Evolutionary conservation across 148 eudicot genomes (phyloP).

Genomic region (Limonium bicolor): DNA sequence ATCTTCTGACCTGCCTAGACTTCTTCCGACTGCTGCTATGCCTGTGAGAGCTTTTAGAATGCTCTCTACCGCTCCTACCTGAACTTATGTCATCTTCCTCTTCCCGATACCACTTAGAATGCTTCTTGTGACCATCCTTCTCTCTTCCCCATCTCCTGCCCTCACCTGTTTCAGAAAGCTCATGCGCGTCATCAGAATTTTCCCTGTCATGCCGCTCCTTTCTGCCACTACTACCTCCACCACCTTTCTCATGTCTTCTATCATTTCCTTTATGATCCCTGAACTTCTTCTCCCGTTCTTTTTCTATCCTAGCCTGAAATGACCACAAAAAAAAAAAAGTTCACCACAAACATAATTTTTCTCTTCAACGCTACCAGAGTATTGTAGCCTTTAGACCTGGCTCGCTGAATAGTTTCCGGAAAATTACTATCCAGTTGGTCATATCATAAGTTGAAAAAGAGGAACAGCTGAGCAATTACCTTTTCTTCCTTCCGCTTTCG

Average conservation of each 20-base stretch:
- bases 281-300: conserved; percentile 47
- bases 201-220: conserved; percentile 46
- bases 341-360: no score
- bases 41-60: conserved; percentile 46
- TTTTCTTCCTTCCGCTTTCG: conserved; percentile 78
- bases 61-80: conserved; percentile 50
- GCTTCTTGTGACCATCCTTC: conserved; percentile 55
- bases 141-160: conserved; percentile 43
- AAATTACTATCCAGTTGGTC: background rate
- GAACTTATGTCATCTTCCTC: conserved; percentile 34
- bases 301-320: conserved; percentile 80
- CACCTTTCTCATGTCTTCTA: conserved; percentile 36
- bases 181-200: conserved; percentile 22
- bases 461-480: conserved; percentile 22
- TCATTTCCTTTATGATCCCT: conserved; percentile 54
- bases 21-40: conserved; percentile 55
- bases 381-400: no score
- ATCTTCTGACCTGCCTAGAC: conserved; percentile 37
- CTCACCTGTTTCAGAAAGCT: conserved; percentile 22
- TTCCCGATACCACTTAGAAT: conserved; percentile 33
- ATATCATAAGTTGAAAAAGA: background rate
- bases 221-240: conserved; percentile 19
- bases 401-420: background rate
- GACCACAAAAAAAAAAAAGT: no score
- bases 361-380: no score